These are phyloP conservation scores for Neofusicoccum cordaticola DNA, from an alignment of 2,329 filamentous ascomycete species.

Conservation along the genomic window DNA sequence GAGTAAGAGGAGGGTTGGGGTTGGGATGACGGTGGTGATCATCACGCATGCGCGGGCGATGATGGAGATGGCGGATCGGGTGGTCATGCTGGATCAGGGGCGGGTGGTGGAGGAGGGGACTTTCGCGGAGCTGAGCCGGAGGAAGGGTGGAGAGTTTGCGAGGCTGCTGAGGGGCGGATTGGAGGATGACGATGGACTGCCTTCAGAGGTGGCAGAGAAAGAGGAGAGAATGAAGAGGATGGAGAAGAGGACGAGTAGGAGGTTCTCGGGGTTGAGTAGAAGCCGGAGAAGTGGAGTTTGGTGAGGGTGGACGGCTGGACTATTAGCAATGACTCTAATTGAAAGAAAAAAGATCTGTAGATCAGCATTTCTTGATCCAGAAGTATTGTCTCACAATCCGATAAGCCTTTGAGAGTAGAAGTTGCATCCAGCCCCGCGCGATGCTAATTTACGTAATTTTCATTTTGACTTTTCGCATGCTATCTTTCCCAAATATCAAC, in stretches of 20 bases:
- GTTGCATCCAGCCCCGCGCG: no score
- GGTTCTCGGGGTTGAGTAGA: no score
- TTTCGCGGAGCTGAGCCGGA: conserved; percentile 58
- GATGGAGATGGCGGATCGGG: conserved; percentile 75
- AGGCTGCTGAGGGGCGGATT: conserved; percentile 37
- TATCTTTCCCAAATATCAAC: conserved; percentile 7
- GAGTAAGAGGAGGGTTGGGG: neutral
- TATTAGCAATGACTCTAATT: no score
- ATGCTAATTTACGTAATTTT: neutral
- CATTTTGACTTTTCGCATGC: neutral
- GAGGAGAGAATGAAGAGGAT: neutral
- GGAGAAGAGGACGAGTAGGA: neutral
- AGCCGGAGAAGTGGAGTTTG: no score
- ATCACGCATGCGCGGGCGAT: conserved; percentile 82
- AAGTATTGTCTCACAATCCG: no score
- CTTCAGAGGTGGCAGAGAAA: neutral
- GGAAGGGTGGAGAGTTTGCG: conserved; percentile 28
- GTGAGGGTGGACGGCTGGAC: no score
- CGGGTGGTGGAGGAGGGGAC: conserved; percentile 64
- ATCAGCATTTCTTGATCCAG: no score
- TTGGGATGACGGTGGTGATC: conserved; percentile 67
- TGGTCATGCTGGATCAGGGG: conserved; percentile 70
- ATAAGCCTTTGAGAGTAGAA: no score
- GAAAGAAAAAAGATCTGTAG: no score
- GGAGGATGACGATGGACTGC: neutral